Base-by-base conservation (phyloP, 805 yeast genomes). In the Ogataea nakhonphanomensis region DNA sequence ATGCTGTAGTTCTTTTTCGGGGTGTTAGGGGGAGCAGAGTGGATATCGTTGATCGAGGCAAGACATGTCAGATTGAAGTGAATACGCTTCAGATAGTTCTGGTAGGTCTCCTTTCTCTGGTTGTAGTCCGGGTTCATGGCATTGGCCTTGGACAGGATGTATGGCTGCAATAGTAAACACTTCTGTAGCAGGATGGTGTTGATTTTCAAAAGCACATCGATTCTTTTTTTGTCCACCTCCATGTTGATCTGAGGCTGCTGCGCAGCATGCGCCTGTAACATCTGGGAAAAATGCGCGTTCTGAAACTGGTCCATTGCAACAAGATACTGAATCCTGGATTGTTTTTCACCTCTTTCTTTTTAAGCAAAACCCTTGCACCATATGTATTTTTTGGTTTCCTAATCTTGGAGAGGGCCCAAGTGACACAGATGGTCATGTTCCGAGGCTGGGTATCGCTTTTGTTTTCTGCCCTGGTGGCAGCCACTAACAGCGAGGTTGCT, bases 1-100 rank as follows among this genome's bases (percentile, higher is more conserved):
- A 56, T 46, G 25, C 55, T 46, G 33, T 58, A 56, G 41, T 54
- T 58, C 33, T 58, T 59, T 34, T 55, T 57, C 6, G 55, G 52
- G 10, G 38, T 46, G 26, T 55, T 58, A 22, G 58, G 46, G 34
- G 54, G 42, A 35, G 54, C 37, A 9, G 66, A 49, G 33, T 64
- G 64, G 28, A 58, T 57, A 25, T 65, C 69, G 37, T 64, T 64
- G 17, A 65, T 62, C 4, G 67, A 59, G 0, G 69, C 69, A 21
- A 65, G 45, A 46, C 64, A 61, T 4, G 65, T 51, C 15, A 65
- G 49, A 41, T 65, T 65, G 36, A 55, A 55, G 37, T 65, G 70
- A 8, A 64, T 58, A 35, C 70, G 50, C 30, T 58, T 64, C n/a
- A 64, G 45, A 37, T 59, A 65, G 34, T 59, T 58, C 35, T 60